phyloP scores from a whole-genome alignment of 1,284 basidiomycete genomes.

The Peniophora sp. region DNA sequence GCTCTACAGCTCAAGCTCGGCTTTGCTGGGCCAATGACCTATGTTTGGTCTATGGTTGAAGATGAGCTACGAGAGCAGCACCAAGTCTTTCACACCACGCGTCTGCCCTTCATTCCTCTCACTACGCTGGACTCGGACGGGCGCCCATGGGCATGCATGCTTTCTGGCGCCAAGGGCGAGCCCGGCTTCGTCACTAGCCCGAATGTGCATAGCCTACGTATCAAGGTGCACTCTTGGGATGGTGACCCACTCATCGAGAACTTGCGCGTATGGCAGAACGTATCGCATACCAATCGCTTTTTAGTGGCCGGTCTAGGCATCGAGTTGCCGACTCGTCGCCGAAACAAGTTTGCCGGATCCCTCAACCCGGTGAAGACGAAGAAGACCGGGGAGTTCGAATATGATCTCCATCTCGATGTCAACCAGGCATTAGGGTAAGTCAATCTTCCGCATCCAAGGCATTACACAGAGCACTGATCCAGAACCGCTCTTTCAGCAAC shows the following conservation, averaged over 20 bases:
- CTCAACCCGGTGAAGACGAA: constrained; percentile 27
- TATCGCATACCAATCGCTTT: constrained; percentile 15
- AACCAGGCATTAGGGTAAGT: constrained; percentile 51
- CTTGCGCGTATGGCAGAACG: constrained; percentile 14
- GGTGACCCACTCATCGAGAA: constrained; percentile 48
- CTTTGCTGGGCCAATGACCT: constrained; percentile 16
- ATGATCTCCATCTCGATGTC: constrained; percentile 30
- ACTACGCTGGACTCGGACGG: constrained; percentile 25
- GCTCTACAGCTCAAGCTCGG: constrained; percentile 25
- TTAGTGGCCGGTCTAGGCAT: constrained; percentile 54
- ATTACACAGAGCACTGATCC: not conserved
- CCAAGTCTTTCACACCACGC: constrained; percentile 24
- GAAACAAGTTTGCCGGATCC: constrained; percentile 57
- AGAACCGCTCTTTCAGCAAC: constrained; percentile 32
- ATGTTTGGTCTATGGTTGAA: constrained; percentile 22
- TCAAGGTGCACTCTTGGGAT: constrained; percentile 39
- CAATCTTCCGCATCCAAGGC: constrained; percentile 8
- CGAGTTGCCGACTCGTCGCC: constrained; percentile 45
- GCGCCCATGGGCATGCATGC: constrained; percentile 32
- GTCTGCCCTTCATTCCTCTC: constrained; percentile 31
- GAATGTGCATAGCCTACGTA: constrained; percentile 29
- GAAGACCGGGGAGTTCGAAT: constrained; percentile 13
- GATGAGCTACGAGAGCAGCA: constrained; percentile 28
- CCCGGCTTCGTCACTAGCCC: constrained; percentile 37
- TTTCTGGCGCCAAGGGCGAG: constrained; percentile 22